Evolutionary conservation across 2,329 filamentous ascomycete genomes (phyloP).

Genomic region (Ambrosiella cleistominuta): DNA sequence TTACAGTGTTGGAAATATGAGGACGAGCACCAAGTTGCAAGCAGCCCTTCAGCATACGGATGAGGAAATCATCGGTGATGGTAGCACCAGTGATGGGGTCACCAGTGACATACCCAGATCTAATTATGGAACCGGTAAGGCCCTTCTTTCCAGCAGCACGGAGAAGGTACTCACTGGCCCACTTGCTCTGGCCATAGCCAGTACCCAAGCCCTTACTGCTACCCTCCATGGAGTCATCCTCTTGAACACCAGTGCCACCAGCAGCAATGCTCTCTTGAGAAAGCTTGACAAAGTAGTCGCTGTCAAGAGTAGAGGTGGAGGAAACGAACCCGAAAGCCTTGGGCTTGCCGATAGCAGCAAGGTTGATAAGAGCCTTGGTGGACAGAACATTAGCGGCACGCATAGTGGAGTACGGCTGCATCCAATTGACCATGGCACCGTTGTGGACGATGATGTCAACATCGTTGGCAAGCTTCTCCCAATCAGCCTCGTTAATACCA

Average conservation of each 20-base stretch:
- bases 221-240: constrained; percentile 62
- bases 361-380: constrained; percentile 56
- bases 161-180: constrained; percentile 55
- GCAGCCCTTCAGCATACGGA: constrained; percentile 75
- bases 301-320: constrained; percentile 70
- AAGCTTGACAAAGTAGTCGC: constrained; percentile 59
- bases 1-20: constrained; percentile 70
- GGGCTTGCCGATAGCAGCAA: constrained; percentile 59
- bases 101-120: constrained; percentile 74
- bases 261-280: constrained; percentile 44
- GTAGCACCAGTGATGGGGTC: constrained; percentile 51
- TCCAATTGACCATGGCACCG: constrained; percentile 67
- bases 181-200: constrained; percentile 85
- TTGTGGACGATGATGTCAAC: constrained; percentile 70
- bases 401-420: constrained; percentile 57
- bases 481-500: constrained; percentile 48
- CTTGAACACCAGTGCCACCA: constrained; percentile 48
- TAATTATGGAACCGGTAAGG: constrained; percentile 55
- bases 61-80: constrained; percentile 79
- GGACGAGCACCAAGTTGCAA: constrained; percentile 60
- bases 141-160: constrained; percentile 64
- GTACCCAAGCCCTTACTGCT: constrained; percentile 62
- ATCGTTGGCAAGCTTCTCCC: constrained; percentile 45
- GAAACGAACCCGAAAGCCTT: constrained; percentile 71
- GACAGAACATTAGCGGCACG: constrained; percentile 61